These are phyloP conservation scores for Aspergillus brasiliensis DNA, from an alignment of 2,329 filamentous ascomycete species.

Conservation along the genomic window DNA sequence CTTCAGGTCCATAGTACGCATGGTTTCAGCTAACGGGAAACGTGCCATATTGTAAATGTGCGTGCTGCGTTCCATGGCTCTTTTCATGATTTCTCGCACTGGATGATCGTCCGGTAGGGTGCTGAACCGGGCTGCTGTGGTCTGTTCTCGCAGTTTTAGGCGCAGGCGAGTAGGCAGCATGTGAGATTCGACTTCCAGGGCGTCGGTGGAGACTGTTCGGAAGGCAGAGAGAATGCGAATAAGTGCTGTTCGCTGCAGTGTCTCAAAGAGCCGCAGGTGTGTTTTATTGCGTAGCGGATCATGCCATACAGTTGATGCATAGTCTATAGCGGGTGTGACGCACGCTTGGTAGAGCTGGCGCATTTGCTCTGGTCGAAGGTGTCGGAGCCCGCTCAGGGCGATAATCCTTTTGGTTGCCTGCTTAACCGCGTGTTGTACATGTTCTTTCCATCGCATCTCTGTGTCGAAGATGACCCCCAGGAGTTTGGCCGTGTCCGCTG, in stretches of 20 bases:
- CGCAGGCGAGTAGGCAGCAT: conserved; percentile 16
- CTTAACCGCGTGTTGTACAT: conserved; percentile 27
- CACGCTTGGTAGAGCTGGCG: conserved; percentile 28
- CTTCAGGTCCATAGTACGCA: conserved; percentile 21
- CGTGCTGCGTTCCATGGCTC: conserved; percentile 16
- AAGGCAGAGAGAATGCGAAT: conserved; percentile 25
- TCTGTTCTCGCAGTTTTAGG: too few species aligned
- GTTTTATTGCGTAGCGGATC: conserved; percentile 23
- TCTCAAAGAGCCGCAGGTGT: conserved; percentile 18
- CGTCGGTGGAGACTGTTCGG: conserved; percentile 17
- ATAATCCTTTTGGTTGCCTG: conserved; percentile 21
- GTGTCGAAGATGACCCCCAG: conserved; percentile 28
- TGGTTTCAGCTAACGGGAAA: conserved; percentile 24
- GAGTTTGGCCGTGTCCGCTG: conserved; percentile 24
- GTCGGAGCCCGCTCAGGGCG: conserved; percentile 17
- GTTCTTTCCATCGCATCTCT: conserved; percentile 25
- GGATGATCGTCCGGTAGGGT: conserved; percentile 18
- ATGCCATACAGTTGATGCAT: conserved; percentile 27
- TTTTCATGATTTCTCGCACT: conserved; percentile 1
- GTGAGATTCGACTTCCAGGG: conserved; percentile 24
- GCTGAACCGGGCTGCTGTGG: too few species aligned
- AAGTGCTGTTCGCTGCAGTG: conserved; percentile 21
- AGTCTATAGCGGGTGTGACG: conserved; percentile 25
- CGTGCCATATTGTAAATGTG: too few species aligned
- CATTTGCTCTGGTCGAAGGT: conserved; percentile 25